Percentiles rank a stretch among this genome's conserved stretches.
These are phyloP conservation scores for Colletotrichum graminicola DNA, from an alignment of 2,329 filamentous ascomycete genomes.

Conservation along the genomic window DNA sequence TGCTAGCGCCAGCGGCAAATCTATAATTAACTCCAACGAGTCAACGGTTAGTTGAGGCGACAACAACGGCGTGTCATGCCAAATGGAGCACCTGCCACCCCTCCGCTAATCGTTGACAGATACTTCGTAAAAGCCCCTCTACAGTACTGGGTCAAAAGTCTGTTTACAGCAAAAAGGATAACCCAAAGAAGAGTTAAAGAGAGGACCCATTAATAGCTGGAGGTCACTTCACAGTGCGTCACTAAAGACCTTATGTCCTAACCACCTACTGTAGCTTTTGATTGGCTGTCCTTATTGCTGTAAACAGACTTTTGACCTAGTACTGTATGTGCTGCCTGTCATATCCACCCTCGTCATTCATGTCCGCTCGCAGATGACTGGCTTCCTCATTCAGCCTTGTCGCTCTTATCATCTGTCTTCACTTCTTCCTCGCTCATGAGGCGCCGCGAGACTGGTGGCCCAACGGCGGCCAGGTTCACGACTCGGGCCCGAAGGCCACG, in stretches of 20 bases:
- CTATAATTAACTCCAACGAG: constrained; percentile 36
- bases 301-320: no score
- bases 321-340: constrained; percentile 9
- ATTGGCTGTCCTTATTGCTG: no score
- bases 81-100: constrained; percentile 29
- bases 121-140: constrained; percentile 17
- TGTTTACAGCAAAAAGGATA: no score
- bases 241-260: no score
- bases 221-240: no score
- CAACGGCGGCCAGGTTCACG: not conserved
- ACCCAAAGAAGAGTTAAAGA: no score
- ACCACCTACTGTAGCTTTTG: no score
- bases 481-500: constrained; percentile 7
- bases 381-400: constrained; percentile 21
- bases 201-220: no score
- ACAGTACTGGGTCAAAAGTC: no score
- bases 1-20: constrained; percentile 29
- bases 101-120: constrained; percentile 31
- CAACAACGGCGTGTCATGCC: not conserved
- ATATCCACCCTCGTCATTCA: constrained; percentile 4
- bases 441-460: not conserved
- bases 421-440: not conserved
- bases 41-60: constrained; percentile 3
- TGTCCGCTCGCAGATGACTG: constrained; percentile 1
- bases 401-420: not conserved